phyloP scores from a whole-genome alignment of 2,329 filamentous ascomycete genomes.

The Ambrosiella beaveri region DNA sequence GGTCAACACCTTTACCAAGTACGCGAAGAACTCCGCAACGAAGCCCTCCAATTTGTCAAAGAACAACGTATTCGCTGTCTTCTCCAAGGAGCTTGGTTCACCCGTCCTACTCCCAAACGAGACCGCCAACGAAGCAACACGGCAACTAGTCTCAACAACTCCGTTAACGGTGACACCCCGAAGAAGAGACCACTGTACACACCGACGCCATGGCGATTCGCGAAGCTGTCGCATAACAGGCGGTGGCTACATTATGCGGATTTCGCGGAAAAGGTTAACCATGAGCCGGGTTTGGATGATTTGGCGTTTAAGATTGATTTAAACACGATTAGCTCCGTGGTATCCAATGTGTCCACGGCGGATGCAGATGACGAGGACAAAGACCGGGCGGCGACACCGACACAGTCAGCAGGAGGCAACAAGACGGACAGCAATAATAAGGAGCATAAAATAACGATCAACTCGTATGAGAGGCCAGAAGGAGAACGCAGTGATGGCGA shows the following conservation, averaged over 20 bases:
- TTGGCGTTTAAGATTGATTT: slow-evolving; percentile 75
- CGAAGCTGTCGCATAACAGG: slow-evolving; percentile 77
- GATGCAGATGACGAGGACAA: slow-evolving; percentile 27
- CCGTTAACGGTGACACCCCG: slow-evolving; percentile 13
- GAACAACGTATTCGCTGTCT: slow-evolving; percentile 88
- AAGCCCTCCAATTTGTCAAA: slow-evolving; percentile 90
- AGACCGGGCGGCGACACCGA: slow-evolving; percentile 8
- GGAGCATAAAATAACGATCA: slow-evolving; percentile 81
- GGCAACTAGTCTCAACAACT: slow-evolving; percentile 19
- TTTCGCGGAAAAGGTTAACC: slow-evolving; percentile 48
- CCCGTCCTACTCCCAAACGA: slow-evolving; percentile 27
- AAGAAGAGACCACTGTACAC: slow-evolving; percentile 25
- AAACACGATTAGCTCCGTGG: slow-evolving; percentile 73
- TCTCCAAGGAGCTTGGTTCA: slow-evolving; percentile 79
- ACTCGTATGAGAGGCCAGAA: slow-evolving; percentile 42
- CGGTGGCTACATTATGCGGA: slow-evolving; percentile 80
- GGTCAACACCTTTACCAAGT: slow-evolving; percentile 76
- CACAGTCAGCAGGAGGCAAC: background rate
- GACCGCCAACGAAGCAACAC: slow-evolving; percentile 25
- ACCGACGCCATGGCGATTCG: slow-evolving; percentile 58
- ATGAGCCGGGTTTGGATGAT: slow-evolving; percentile 54
- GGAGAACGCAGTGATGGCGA: slow-evolving; percentile 35
- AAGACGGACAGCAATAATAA: slow-evolving; percentile 17
- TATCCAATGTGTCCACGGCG: slow-evolving; percentile 66
- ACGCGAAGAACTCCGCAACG: slow-evolving; percentile 77